These are phyloP conservation scores for Hysterangium stoloniferum DNA, from an alignment of 768 basidiomycete species.

Conservation along the genomic window DNA sequence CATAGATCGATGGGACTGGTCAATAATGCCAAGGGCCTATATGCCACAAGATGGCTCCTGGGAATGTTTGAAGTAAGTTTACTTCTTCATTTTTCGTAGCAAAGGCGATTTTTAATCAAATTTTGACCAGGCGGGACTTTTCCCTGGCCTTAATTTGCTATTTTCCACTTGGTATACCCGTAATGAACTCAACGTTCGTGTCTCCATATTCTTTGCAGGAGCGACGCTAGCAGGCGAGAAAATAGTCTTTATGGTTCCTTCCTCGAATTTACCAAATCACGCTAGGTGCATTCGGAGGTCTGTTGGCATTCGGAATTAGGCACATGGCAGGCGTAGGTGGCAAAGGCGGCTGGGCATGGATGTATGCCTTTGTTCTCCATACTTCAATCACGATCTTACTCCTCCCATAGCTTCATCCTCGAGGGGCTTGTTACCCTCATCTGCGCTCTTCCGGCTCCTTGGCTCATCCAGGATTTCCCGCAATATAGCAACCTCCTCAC, in stretches of 20 bases:
- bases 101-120: background rate
- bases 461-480: slow-evolving; percentile 34
- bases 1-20: slow-evolving; percentile 15
- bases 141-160: slow-evolving; percentile 22
- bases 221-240: slow-evolving; percentile 21
- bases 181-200: slow-evolving; percentile 15
- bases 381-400: background rate
- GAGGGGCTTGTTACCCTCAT: slow-evolving; percentile 29
- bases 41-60: slow-evolving; percentile 23
- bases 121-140: slow-evolving; percentile 15
- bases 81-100: background rate
- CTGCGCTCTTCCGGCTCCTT: slow-evolving; percentile 15
- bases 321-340: slow-evolving; percentile 20
- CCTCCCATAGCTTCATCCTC: slow-evolving; percentile 15
- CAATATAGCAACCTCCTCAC: slow-evolving; percentile 31
- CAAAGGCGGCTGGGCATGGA: slow-evolving; percentile 19
- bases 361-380: slow-evolving; percentile 10
- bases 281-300: slow-evolving; percentile 16
- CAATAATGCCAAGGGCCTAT: slow-evolving; percentile 21
- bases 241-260: background rate
- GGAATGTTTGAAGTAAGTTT: slow-evolving; percentile 21
- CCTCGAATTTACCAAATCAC: background rate
- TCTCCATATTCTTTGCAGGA: slow-evolving; percentile 25
- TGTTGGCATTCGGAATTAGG: slow-evolving; percentile 22
- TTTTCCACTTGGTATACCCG: slow-evolving; percentile 26